Base-by-base conservation (phyloP, 495 filamentous ascomycete species). In the Hypoxylon fragiforme region DNA sequence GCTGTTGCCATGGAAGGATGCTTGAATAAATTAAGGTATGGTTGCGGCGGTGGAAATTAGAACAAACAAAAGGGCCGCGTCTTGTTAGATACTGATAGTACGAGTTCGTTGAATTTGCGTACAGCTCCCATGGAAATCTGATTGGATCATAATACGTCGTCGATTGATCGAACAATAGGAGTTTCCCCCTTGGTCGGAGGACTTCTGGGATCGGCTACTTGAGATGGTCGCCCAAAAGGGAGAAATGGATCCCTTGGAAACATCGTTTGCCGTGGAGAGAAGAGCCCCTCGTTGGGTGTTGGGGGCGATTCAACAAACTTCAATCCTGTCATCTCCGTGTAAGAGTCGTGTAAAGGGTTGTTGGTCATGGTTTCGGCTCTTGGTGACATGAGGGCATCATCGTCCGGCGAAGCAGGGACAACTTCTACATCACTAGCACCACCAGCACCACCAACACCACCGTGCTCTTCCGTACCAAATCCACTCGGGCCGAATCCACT, bases 111-210 rank as follows among this genome's bases (percentile, higher is more conserved):
- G 28, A 38, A 7, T 36, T 36, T 5, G 22, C 24, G 4, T 28
- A 9, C 16, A 47, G n/a, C n/a, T n/a, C n/a, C n/a, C n/a, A 38
- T 52, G 37, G 7, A n/a, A n/a, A n/a, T n/a, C 24, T 11, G 26
- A 12, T 22, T 13, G 24, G 6, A 24, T 68, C 60, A 77, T 62
- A 79, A 63, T 55, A 82, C 67, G 35, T 82, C 80, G 49, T 82
- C 80, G 45, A 89, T 89, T 19, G 78, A 85, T 42, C 85, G 70
- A 32, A 81, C 79, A 45, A 89, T 86, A n/a, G 84, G 84, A 9
- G 77, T 83, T 62, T 82, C 81, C 4, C 84, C 85, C 52, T 73
- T 77, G 11, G 79, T 81, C 0, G 82, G 81, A 5, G 85, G 85
- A 56, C 83, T 86, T 28, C 85, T 65, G 3, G 85, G 85, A 54